These are phyloP conservation scores for Paecilomyces dactylethromorphus DNA, from an alignment of 2,329 filamentous ascomycete species.

Conservation along the genomic window DNA sequence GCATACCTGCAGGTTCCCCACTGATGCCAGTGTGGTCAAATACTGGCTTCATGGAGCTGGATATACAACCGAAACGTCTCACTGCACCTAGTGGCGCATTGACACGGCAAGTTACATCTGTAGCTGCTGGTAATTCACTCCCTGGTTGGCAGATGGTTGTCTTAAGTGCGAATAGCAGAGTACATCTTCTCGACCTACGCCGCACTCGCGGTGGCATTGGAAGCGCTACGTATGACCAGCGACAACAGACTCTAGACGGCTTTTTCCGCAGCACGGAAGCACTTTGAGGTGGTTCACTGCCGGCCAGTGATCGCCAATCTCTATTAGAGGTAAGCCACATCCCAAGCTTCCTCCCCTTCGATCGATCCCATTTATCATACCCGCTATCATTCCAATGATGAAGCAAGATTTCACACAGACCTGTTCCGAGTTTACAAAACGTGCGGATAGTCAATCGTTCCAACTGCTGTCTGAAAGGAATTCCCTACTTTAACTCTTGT, in stretches of 20 bases:
- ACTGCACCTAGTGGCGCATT: not conserved
- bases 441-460: constrained; percentile 40
- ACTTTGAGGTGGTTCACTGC: constrained; percentile 3
- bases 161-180: constrained; percentile 58
- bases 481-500: constrained; percentile 10
- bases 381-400: constrained; percentile 39
- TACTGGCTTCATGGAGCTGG: constrained; percentile 54
- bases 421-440: constrained; percentile 61
- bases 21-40: constrained; percentile 58
- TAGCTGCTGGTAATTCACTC: constrained; percentile 3
- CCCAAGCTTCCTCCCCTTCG: constrained; percentile 1
- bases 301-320: not conserved
- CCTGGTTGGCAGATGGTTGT: constrained; percentile 48
- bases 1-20: constrained; percentile 34
- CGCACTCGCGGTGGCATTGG: constrained; percentile 79
- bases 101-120: not conserved
- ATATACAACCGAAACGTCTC: constrained; percentile 17
- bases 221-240: constrained; percentile 66
- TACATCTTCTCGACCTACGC: constrained; percentile 67
- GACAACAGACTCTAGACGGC: constrained; percentile 66
- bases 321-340: constrained; percentile 4
- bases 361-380: constrained; percentile 2
- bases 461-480: constrained; percentile 44
- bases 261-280: constrained; percentile 58
- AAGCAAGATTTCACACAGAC: constrained; percentile 50